These are phyloP conservation scores for Trametes maxima DNA, from an alignment of 768 basidiomycete genomes.

Conservation along the genomic window DNA sequence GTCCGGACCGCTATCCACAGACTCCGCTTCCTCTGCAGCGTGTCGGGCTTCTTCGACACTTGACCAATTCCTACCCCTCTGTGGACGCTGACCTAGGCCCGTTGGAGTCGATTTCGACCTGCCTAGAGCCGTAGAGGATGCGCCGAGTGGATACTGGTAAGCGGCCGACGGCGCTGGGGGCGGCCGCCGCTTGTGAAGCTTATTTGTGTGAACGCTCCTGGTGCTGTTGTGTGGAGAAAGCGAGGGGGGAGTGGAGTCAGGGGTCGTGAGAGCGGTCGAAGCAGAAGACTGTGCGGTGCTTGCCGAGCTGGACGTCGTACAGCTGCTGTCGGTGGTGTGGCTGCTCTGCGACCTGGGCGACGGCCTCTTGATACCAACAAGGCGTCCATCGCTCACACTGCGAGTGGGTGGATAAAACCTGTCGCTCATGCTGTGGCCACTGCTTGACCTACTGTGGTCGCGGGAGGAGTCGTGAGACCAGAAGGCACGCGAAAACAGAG, in stretches of 20 bases:
- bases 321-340: constrained; percentile 17
- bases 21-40: constrained; percentile 16
- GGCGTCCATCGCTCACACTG: constrained; percentile 20
- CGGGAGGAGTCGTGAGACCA: constrained; percentile 3
- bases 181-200: constrained; percentile 26
- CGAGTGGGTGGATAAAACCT: constrained; percentile 14
- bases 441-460: constrained; percentile 8
- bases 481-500: constrained; percentile 15
- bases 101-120: constrained; percentile 23
- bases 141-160: constrained; percentile 14
- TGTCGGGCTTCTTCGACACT: constrained; percentile 18
- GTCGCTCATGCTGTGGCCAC: constrained; percentile 13
- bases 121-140: constrained; percentile 9
- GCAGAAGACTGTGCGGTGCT: constrained; percentile 15
- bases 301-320: constrained; percentile 14
- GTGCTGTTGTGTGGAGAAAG: constrained; percentile 20
- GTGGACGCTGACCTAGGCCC: constrained; percentile 16
- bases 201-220: constrained; percentile 14
- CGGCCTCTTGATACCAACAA: not conserved
- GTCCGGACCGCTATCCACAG: constrained; percentile 10
- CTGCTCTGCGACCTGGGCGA: constrained; percentile 17
- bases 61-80: constrained; percentile 20
- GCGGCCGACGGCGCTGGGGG: constrained; percentile 16
- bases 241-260: constrained; percentile 19
- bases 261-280: constrained; percentile 24